phyloP scores from a whole-genome alignment of 169 alveolate genomes.

The Cystoisospora suis region DNA sequence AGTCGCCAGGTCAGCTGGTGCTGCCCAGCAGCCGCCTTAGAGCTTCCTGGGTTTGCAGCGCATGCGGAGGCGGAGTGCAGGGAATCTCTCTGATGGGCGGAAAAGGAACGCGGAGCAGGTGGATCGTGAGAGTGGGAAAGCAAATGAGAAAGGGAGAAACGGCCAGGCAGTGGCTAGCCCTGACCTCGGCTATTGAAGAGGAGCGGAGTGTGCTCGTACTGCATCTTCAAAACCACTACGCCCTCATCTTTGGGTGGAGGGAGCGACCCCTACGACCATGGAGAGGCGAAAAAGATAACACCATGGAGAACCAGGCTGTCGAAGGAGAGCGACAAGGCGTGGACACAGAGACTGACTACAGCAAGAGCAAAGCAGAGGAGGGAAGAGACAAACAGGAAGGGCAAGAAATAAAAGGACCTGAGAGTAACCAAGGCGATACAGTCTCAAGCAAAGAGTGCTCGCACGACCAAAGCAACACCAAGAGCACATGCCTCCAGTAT shows the following conservation, averaged over 20 bases:
- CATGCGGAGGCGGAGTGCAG: not conserved
- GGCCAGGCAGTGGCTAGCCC: not conserved
- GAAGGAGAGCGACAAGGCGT: too few relatives aligned
- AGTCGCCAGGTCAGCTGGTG: not conserved
- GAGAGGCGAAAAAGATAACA: not conserved
- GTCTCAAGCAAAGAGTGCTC: too few relatives aligned
- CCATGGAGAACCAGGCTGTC: too few relatives aligned
- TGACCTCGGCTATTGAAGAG: not conserved
- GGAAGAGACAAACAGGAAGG: too few relatives aligned
- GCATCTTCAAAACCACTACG: slow-evolving; percentile 17
- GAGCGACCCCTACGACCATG: not conserved
- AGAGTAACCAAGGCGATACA: too few relatives aligned
- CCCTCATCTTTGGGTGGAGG: slow-evolving; percentile 28
- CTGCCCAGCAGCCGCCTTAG: not conserved
- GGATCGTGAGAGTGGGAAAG: not conserved
- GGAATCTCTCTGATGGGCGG: not conserved
- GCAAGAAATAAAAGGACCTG: too few relatives aligned
- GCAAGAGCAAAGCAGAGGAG: too few relatives aligned
- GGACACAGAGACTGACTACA: too few relatives aligned
- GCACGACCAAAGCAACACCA: too few relatives aligned
- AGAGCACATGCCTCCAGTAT: too few relatives aligned
- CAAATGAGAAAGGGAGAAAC: not conserved
- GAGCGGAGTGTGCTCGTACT: not conserved
- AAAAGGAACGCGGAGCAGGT: not conserved
- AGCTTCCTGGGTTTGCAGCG: not conserved